A percentile compares a stretch with the other conserved stretches of the same genome.
Conservation (phyloP, 192 early-diverging fungal species). For the Diversispora eburnea region DNA sequence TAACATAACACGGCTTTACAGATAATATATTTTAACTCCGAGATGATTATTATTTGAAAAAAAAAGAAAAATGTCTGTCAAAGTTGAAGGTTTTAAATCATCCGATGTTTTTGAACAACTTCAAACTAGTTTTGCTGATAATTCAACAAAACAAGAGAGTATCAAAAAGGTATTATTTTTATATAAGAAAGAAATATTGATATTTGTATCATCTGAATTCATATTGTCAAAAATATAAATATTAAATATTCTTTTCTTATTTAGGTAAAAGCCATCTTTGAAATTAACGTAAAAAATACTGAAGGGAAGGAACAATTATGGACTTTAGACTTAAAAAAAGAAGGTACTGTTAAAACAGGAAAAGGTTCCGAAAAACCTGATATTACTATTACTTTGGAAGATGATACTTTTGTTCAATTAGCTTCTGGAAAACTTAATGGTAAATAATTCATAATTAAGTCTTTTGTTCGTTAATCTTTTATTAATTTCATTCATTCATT, state of each 20-base stretch:
- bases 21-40: too few species aligned
- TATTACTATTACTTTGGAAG: conserved; percentile 64
- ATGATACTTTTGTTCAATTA: conserved; percentile 79
- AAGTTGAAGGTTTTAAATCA: neutral
- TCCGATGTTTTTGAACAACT: neutral
- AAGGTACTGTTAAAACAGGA: conserved; percentile 52
- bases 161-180: neutral
- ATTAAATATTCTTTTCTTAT: neutral
- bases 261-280: conserved; percentile 77
- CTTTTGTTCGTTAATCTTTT: neutral
- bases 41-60: too few species aligned
- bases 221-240: neutral
- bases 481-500: neutral
- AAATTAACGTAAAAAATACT: conserved; percentile 79
- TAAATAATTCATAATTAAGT: conserved; percentile 41
- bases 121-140: neutral
- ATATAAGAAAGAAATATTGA: neutral
- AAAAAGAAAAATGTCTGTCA: too few species aligned
- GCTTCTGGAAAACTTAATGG: conserved; percentile 82
- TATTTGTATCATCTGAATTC: neutral
- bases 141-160: neutral
- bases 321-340: conserved; percentile 83
- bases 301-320: conserved; percentile 69
- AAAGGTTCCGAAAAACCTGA: conserved; percentile 65
- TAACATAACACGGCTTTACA: too few species aligned